These are phyloP conservation scores for Mycena crocata DNA, from an alignment of 768 basidiomycete genomes.

Conservation along the genomic window DNA sequence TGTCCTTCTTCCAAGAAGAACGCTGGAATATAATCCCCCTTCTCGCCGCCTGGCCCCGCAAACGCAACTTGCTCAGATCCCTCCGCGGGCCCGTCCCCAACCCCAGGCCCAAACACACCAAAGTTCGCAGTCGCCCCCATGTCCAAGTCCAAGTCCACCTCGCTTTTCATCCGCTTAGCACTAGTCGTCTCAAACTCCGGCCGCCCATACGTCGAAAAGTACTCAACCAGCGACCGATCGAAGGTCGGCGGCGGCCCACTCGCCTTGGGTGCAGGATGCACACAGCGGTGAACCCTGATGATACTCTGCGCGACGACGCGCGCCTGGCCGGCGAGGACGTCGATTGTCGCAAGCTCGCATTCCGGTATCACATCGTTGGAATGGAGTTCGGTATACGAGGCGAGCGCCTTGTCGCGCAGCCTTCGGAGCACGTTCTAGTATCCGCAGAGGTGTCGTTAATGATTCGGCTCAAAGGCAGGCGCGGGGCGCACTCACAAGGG, in stretches of 20 bases:
- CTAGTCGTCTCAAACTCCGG: not conserved
- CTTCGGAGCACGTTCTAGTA: conserved; percentile 16
- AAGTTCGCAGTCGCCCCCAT: not conserved
- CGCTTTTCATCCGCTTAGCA: too few relatives aligned
- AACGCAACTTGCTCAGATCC: not conserved
- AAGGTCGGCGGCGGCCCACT: not conserved
- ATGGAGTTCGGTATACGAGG: conserved; percentile 4
- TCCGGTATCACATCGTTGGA: too few relatives aligned
- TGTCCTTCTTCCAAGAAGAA: not conserved
- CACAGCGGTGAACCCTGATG: not conserved
- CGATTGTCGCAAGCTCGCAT: too few relatives aligned
- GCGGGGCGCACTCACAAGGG: not conserved
- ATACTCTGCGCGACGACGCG: conserved; percentile 13
- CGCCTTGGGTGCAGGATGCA: not conserved
- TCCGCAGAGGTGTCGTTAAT: not conserved
- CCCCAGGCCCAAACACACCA: too few relatives aligned
- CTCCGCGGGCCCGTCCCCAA: not conserved
- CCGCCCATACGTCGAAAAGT: not conserved
- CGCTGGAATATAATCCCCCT: not conserved
- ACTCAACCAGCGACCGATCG: not conserved
- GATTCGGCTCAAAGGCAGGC: too few relatives aligned
- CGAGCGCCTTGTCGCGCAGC: conserved; percentile 17
- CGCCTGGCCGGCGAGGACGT: conserved; percentile 14
- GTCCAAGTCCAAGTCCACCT: not conserved
- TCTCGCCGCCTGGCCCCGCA: not conserved